Evolutionary conservation across 2,329 filamentous ascomycete species (phyloP).

Genomic region (Fusarium sp.): DNA sequence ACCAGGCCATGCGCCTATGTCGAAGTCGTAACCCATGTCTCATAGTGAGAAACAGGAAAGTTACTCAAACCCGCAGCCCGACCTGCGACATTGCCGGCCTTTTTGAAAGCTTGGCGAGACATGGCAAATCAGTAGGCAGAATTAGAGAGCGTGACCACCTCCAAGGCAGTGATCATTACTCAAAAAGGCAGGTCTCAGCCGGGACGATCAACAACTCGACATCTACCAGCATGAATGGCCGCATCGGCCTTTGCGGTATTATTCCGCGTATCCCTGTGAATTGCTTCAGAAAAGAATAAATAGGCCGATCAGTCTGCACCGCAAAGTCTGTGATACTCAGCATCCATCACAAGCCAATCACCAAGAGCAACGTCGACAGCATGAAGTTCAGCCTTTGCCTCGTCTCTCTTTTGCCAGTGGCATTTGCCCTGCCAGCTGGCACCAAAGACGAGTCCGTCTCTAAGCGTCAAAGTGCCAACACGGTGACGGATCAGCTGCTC

Average conservation of each 20-base stretch:
- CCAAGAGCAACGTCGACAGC: background rate
- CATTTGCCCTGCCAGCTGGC: conserved; percentile 37
- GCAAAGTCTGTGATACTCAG: background rate
- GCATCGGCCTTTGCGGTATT: background rate
- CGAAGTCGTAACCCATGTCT: conserved; percentile 18
- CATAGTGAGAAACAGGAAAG: conserved; percentile 11
- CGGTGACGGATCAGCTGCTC: conserved; percentile 60
- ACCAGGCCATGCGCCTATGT: conserved; percentile 12
- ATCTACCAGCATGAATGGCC: background rate
- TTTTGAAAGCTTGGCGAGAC: background rate
- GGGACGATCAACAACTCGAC: background rate
- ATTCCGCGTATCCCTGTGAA: background rate
- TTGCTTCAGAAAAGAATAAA: conserved; percentile 13
- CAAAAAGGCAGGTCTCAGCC: conserved; percentile 25
- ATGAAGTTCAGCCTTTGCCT: conserved; percentile 50
- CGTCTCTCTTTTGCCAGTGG: conserved; percentile 39
- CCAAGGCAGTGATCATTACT: conserved; percentile 26
- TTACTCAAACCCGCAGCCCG: background rate
- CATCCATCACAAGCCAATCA: background rate
- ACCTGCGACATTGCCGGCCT: background rate
- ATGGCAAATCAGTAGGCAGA: conserved; percentile 23
- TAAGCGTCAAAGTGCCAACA: conserved; percentile 38
- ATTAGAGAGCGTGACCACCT: conserved; percentile 20
- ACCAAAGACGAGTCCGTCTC: conserved; percentile 12
- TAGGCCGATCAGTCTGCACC: background rate